Conservation (phyloP, 148 eudicot genomes). For the Rhododendron vialii region DNA sequence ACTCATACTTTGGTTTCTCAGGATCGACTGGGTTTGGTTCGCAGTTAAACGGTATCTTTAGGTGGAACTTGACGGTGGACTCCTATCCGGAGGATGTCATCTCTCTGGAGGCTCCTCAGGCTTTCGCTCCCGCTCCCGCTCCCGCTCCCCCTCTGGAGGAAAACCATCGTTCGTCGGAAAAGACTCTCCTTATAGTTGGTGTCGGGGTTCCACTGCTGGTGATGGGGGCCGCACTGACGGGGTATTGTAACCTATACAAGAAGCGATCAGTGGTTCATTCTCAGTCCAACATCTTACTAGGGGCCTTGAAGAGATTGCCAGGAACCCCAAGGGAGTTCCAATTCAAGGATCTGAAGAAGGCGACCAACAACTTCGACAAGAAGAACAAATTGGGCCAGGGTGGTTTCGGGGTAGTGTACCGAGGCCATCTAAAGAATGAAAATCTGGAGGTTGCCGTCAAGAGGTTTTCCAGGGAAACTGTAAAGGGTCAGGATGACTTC, state of each 20-base stretch:
- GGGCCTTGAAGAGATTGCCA: constrained; percentile 62
- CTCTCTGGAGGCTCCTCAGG: too few relatives aligned
- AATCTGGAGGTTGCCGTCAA: constrained; percentile 68
- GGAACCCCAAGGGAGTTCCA: constrained; percentile 69
- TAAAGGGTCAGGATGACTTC: not conserved
- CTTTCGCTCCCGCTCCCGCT: too few relatives aligned
- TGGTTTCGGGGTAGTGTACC: constrained; percentile 73
- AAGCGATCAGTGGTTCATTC: constrained; percentile 11
- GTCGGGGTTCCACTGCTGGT: constrained; percentile 17
- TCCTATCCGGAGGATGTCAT: not conserved
- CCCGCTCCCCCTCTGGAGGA: not conserved
- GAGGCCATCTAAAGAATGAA: constrained; percentile 43
- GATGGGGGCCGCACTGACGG: constrained; percentile 8
- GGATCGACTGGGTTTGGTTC: constrained; percentile 49
- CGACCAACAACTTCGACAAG: constrained; percentile 66
- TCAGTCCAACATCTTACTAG: constrained; percentile 36
- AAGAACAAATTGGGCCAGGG: constrained; percentile 74
- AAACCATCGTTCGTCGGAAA: not conserved
- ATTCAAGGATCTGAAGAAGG: constrained; percentile 64
- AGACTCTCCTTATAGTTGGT: constrained; percentile 15
- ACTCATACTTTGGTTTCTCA: constrained; percentile 77
- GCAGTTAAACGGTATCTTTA: constrained; percentile 63
- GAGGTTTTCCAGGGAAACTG: constrained; percentile 51
- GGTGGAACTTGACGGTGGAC: constrained; percentile 78
- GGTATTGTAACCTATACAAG: constrained; percentile 14